phyloP scores from a whole-genome alignment of 352 stramenopile species.

The Globisporangium alternatum region DNA sequence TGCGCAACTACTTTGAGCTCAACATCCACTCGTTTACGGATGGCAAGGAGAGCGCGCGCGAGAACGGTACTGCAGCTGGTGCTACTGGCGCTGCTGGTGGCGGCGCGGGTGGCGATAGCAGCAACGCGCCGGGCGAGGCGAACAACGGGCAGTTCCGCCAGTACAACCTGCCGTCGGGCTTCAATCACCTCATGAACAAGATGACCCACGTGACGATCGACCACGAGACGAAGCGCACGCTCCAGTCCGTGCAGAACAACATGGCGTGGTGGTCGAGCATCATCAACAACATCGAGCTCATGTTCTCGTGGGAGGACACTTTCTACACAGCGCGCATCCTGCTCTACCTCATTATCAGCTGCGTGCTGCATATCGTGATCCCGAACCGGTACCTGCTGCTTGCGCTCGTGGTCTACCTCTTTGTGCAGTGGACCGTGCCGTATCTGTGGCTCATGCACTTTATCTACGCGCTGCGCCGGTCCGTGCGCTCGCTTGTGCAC shows the following conservation, averaged over 20 bases:
- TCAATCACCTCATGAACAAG: slow-evolving; percentile 88
- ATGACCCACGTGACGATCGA: slow-evolving; percentile 87
- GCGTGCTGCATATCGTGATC: slow-evolving; percentile 80
- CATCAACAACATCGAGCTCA: slow-evolving; percentile 82
- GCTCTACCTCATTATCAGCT: slow-evolving; percentile 81
- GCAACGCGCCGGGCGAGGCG: slow-evolving; percentile 28
- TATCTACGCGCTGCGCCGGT: slow-evolving; percentile 64
- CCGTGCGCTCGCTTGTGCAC: slow-evolving; percentile 62
- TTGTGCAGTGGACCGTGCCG: slow-evolving; percentile 76
- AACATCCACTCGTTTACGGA: slow-evolving; percentile 82
- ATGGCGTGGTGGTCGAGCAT: slow-evolving; percentile 87
- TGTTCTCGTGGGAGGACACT: slow-evolving; percentile 87
- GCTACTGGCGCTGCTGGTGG: neutral
- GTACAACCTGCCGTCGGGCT: slow-evolving; percentile 79
- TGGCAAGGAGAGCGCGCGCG: slow-evolving; percentile 26
- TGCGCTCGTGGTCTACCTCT: slow-evolving; percentile 73
- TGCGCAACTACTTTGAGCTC: slow-evolving; percentile 85
- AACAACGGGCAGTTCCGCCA: slow-evolving; percentile 58
- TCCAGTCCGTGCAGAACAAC: slow-evolving; percentile 87
- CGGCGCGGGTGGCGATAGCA: slow-evolving; percentile 16
- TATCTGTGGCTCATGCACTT: slow-evolving; percentile 71
- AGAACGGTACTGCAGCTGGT: neutral
- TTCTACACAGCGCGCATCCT: slow-evolving; percentile 82
- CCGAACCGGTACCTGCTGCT: slow-evolving; percentile 85
- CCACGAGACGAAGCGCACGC: slow-evolving; percentile 74